These are phyloP conservation scores for Fusarium sp. DNA, from an alignment of 2,329 filamentous ascomycete species.

Conservation along the genomic window DNA sequence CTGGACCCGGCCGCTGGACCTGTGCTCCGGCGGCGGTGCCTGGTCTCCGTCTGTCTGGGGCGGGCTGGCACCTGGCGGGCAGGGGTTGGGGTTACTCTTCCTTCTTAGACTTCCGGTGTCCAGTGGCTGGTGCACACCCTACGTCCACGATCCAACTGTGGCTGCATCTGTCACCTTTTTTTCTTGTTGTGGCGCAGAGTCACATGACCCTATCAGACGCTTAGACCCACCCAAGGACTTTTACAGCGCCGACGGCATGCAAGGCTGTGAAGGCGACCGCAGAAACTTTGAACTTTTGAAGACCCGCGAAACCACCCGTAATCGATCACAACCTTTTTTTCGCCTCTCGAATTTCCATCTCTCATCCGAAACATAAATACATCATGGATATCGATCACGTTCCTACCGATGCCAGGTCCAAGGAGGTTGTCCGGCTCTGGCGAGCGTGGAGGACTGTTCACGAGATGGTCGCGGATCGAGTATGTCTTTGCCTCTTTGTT, in stretches of 20 bases:
- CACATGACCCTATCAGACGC: slow-evolving; percentile 37
- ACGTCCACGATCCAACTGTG: background rate
- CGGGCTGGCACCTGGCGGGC: background rate
- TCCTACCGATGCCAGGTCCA: slow-evolving; percentile 59
- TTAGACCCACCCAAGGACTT: slow-evolving; percentile 37
- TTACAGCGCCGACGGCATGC: slow-evolving; percentile 41
- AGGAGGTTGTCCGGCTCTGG: slow-evolving; percentile 77
- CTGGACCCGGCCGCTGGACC: background rate
- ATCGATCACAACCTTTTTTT: no score
- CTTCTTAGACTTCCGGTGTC: background rate
- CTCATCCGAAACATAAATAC: background rate
- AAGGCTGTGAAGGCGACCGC: slow-evolving; percentile 38
- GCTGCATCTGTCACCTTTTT: background rate
- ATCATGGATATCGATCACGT: slow-evolving; percentile 53
- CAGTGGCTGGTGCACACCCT: slow-evolving; percentile 7
- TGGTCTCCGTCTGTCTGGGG: background rate
- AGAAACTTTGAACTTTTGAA: background rate
- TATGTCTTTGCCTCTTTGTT: slow-evolving; percentile 52
- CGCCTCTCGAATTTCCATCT: slow-evolving; percentile 1
- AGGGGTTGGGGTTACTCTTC: slow-evolving; percentile 18
- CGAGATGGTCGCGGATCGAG: slow-evolving; percentile 92
- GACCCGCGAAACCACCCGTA: slow-evolving; percentile 4
- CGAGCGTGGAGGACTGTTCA: slow-evolving; percentile 91
- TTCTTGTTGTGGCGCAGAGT: slow-evolving; percentile 18
- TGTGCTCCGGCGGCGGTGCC: background rate